Conservation (phyloP, 2,329 filamentous ascomycete genomes). For the Aspergillus felis region DNA sequence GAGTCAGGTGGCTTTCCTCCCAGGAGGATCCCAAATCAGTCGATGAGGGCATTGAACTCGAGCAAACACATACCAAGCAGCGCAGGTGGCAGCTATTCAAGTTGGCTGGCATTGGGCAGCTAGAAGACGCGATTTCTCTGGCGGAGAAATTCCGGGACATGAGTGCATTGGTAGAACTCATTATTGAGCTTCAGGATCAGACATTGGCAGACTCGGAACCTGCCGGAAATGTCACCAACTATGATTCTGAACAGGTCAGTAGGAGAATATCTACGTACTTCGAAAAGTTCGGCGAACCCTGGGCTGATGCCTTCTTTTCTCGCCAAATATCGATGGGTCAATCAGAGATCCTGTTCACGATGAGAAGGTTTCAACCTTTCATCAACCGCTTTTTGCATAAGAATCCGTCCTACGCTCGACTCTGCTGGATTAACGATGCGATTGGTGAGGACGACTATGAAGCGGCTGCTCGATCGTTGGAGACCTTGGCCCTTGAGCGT, state of each 20-base stretch:
- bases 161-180: constrained; percentile 54
- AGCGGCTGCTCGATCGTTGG: constrained; percentile 67
- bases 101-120: constrained; percentile 49
- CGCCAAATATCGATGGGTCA: constrained; percentile 67
- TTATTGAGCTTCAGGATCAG: constrained; percentile 41
- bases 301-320: constrained; percentile 70
- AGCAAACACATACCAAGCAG: constrained; percentile 38
- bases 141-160: constrained; percentile 63
- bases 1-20: constrained; percentile 54
- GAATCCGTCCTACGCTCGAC: constrained; percentile 66
- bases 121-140: constrained; percentile 56
- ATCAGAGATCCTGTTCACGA: constrained; percentile 62
- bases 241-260: constrained; percentile 31
- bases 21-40: constrained; percentile 48
- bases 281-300: constrained; percentile 47
- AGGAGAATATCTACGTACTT: constrained; percentile 46
- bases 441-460: constrained; percentile 70
- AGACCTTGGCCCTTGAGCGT: constrained; percentile 63
- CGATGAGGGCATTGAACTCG: constrained; percentile 48
- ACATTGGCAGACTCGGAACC: constrained; percentile 23
- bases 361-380: constrained; percentile 66
- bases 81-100: constrained; percentile 47
- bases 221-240: constrained; percentile 14
- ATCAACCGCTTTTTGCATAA: constrained; percentile 76
- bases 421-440: constrained; percentile 95